These are phyloP conservation scores for Thalassiosira profunda DNA, from an alignment of 108 stramenopile genomes.

Conservation along the genomic window DNA sequence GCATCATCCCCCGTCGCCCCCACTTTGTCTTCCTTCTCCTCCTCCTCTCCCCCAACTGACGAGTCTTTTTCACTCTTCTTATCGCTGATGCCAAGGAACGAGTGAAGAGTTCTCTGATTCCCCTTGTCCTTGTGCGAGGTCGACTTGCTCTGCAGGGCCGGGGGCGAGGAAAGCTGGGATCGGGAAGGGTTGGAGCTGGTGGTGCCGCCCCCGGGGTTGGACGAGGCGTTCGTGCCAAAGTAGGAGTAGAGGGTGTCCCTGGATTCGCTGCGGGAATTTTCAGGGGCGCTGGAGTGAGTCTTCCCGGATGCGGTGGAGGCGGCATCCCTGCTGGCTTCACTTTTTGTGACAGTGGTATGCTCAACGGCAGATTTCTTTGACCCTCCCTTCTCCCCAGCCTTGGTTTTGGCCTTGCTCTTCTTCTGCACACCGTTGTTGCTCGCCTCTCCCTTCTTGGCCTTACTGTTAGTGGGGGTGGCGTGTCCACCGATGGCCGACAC, in stretches of 20 bases:
- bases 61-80: constrained; percentile 1
- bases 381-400: not conserved
- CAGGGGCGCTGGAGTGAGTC: not conserved
- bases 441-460: not conserved
- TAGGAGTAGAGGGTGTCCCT: constrained; percentile 20
- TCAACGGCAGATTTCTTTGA: not conserved
- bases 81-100: constrained; percentile 14
- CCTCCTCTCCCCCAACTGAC: not conserved
- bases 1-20: not conserved
- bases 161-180: constrained; percentile 15
- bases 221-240: constrained; percentile 6
- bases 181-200: not conserved
- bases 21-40: not conserved
- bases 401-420: not conserved
- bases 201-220: constrained; percentile 6
- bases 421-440: not conserved
- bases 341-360: not conserved
- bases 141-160: constrained; percentile 8
- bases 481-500: constrained; percentile 29
- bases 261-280: constrained; percentile 16
- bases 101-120: constrained; percentile 13
- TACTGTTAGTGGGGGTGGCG: too few species aligned
- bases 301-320: not conserved
- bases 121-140: not conserved
- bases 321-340: not conserved